phyloP scores from a whole-genome alignment of 2,329 filamentous ascomycete genomes.

The Aspergillus sp. region DNA sequence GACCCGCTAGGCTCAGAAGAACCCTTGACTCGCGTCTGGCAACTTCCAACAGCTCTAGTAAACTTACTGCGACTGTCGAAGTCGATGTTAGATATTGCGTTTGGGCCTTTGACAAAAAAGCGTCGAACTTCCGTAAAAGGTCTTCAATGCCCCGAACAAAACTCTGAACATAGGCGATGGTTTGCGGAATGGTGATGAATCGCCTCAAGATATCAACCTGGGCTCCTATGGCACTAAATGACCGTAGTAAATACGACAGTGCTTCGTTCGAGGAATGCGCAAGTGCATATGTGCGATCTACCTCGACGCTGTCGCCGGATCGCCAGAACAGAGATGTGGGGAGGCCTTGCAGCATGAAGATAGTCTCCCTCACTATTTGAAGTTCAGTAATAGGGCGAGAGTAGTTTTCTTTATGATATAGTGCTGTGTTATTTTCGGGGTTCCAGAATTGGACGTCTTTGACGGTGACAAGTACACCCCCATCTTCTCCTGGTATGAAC shows the following conservation, averaged over 20 bases:
- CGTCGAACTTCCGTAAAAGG: conserved; percentile 54
- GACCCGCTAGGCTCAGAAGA: conserved; percentile 54
- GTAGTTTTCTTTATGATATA: conserved; percentile 11
- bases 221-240: conserved; percentile 45
- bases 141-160: conserved; percentile 59
- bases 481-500: conserved; percentile 25
- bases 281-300: conserved; percentile 33
- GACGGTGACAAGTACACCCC: conserved; percentile 33
- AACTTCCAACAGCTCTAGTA: conserved; percentile 56
- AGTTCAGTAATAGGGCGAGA: conserved; percentile 56
- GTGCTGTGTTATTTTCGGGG: conserved; percentile 13
- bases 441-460: conserved; percentile 45
- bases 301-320: conserved; percentile 24
- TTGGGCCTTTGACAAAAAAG: conserved; percentile 54
- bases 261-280: conserved; percentile 26
- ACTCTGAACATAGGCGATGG: conserved; percentile 59
- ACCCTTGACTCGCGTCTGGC: conserved; percentile 49
- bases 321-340: conserved; percentile 63
- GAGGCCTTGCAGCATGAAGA: conserved; percentile 80
- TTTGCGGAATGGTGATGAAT: conserved; percentile 43
- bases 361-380: conserved; percentile 65
- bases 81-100: conserved; percentile 50
- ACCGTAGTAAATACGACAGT: conserved; percentile 27
- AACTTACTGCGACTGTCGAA: conserved; percentile 56
- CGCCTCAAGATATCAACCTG: conserved; percentile 42